These are phyloP conservation scores for Tympanopsis confertula DNA, from an alignment of 2,329 filamentous ascomycete species.

Conservation along the genomic window DNA sequence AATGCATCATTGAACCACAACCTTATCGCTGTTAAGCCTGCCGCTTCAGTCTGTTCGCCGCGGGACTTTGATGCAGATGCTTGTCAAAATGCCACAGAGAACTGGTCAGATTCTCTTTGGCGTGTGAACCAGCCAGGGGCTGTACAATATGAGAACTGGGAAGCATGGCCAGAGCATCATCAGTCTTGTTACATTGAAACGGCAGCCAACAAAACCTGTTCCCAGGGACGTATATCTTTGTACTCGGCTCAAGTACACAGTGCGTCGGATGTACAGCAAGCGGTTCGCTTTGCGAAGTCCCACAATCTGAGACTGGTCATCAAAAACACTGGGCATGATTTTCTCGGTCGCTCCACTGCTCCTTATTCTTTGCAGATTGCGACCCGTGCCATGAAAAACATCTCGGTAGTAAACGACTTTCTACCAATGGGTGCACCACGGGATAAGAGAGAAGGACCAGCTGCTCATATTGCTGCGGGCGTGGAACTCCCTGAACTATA, in stretches of 20 bases:
- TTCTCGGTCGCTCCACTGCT: slow-evolving; percentile 4
- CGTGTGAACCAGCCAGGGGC: not conserved
- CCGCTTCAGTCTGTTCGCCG: slow-evolving; percentile 3
- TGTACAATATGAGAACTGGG: not conserved
- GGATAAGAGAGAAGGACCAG: slow-evolving; percentile 3
- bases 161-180: slow-evolving; percentile 1
- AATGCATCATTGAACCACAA: slow-evolving; percentile 3
- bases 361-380: slow-evolving; percentile 5
- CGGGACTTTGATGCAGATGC: slow-evolving; percentile 2
- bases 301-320: slow-evolving; percentile 5
- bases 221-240: slow-evolving; percentile 3
- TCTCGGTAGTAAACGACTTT: slow-evolving; percentile 4
- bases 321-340: slow-evolving; percentile 6
- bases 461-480: slow-evolving; percentile 4
- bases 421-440: not conserved
- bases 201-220: slow-evolving; percentile 1
- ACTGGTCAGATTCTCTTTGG: slow-evolving; percentile 2
- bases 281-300: slow-evolving; percentile 4
- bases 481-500: slow-evolving; percentile 3
- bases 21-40: slow-evolving; percentile 2
- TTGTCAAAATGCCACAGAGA: slow-evolving; percentile 2
- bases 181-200: slow-evolving; percentile 2
- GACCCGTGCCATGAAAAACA: slow-evolving; percentile 4
- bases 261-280: slow-evolving; percentile 5
- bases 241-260: slow-evolving; percentile 4